Evolutionary conservation across 2,329 filamentous ascomycete species (phyloP), one percentile per base, ranked within the genome.

Genomic region (Tolypocladium ovalisporum): DNA sequence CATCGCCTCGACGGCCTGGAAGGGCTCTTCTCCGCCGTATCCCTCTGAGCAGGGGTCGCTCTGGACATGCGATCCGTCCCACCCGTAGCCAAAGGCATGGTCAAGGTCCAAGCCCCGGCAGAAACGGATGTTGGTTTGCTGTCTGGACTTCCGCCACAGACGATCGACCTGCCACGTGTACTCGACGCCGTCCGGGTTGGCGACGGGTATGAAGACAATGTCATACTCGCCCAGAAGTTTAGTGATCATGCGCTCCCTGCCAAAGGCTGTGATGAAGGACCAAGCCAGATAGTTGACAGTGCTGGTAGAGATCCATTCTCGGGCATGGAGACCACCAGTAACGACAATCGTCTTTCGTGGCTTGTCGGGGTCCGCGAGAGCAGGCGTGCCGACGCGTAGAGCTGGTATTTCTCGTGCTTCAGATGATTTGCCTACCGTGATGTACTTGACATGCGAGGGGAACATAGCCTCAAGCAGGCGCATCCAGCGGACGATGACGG

Each of bases 261-360:
- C 89, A 70, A 93, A 95, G 5, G 85, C 83, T 1, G 88, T 92
- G 65, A 96, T 89, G 53, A 97, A 79, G 19, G 84, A 89, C 82
- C 94, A 96, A 12, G 93, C 90, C 35, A 96, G 76, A 66, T 96
- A 97, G 65, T 88, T 95, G 55, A 95, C 90, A 0, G 91, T 96
- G 66, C 87, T 94, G 1, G 88, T 91, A 52, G 90, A 90, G 62
- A 99, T 96, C 94, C 94, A 99, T 76, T 99, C 94, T 40, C 94
- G 84, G 3, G 92, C 93, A 71, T 97, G 94, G n/a, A 89, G 79
- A 54, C 93, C 93, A 56, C 90, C 94, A 4, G 86, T 86, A 24
- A 99, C 77, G 54, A 96, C 76, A 57, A 96, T 84, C 0, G 89
- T 93, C 69, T 90, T 90, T 54, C 89, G 83, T 6, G 76, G 79